phyloP scores from a whole-genome alignment of 192 early-diverging fungal species.

The Chytriomyces sp. region DNA sequence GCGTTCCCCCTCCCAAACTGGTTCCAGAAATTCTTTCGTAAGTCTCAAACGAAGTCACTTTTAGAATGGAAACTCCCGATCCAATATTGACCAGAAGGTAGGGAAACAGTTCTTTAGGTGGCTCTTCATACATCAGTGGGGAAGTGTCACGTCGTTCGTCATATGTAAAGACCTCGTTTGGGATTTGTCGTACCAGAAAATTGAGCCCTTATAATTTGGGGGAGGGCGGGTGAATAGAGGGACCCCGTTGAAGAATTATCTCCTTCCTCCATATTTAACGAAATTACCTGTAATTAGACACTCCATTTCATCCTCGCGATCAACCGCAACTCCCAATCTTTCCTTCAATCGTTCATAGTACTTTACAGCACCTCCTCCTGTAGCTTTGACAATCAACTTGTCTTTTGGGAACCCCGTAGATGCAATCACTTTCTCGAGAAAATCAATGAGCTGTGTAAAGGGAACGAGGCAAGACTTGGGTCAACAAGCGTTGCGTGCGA shows the following conservation, averaged over 20 bases:
- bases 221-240: not conserved
- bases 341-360: conserved; percentile 69
- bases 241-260: too few relatives aligned
- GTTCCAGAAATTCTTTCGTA: conserved; percentile 86
- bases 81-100: conserved; percentile 98
- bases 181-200: conserved; percentile 89
- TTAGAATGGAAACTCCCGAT: conserved; percentile 93
- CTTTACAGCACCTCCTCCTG: conserved; percentile 86
- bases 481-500: not conserved
- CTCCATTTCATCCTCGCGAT: conserved; percentile 94
- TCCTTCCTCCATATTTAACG: too few relatives aligned
- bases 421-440: conserved; percentile 70
- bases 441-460: conserved; percentile 71
- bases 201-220: conserved; percentile 74
- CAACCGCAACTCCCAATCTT: conserved; percentile 70
- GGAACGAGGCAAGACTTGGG: not conserved
- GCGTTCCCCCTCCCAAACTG: conserved; percentile 87
- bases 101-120: conserved; percentile 72
- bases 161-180: conserved; percentile 94
- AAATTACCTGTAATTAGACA: conserved; percentile 46
- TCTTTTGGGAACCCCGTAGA: conserved; percentile 33
- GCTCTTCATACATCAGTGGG: conserved; percentile 65
- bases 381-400: conserved; percentile 59
- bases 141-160: conserved; percentile 63
- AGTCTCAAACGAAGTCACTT: conserved; percentile 84